Evolutionary conservation across 2,329 filamentous ascomycete species (phyloP), one percentile per base, ranked within the genome.

Genomic region (Pseudogymnoascus sp.): DNA sequence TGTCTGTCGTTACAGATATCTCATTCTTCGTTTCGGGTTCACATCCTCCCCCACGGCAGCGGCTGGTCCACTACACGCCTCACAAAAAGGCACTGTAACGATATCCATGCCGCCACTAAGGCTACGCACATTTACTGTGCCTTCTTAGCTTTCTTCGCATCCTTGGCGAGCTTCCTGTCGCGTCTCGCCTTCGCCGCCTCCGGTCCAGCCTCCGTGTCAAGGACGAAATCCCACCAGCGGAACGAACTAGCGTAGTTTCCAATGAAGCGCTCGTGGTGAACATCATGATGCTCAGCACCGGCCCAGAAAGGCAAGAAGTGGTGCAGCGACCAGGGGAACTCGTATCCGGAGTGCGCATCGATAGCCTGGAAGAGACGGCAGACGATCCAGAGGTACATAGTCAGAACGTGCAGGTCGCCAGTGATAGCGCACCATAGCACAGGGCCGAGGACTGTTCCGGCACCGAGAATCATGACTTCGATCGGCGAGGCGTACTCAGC

Each of bases 231-330:
- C 95, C 95, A 99, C 95, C 95, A 99, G 77, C 93, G 86, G 86
- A 99, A 99, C 82, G 91, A 96, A 74, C 92, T 96, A 61, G 93
- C 82, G 76, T 97, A 99, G 82, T 99, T 99, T 71, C 95, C 95
- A 67, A 99, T 92, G 79, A 99, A 99, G 75, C 92, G 91, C 82
- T 99, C 95, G 79, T 99, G 95, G 79, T 99, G 95, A 49, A 92
- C 81, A 73, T 99, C 95, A 80, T 99, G 95, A 79, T 97, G 93
- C 71, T 96, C 88, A 63, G 95, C 95, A 66, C 95, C 95, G 63
- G 93, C 93, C 95, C 95, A 99, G 85, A 99, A 93, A 37, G 95
- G 95, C 61, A 99, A 80, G 82, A 97, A 90, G 77, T 97, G 91
- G 77, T 93, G 91, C 78, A 99, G 79, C 73, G 89, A 93, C 92